Evolutionary conservation across 2,329 filamentous ascomycete species (phyloP).

Genomic region (Intubia oerlemansii): DNA sequence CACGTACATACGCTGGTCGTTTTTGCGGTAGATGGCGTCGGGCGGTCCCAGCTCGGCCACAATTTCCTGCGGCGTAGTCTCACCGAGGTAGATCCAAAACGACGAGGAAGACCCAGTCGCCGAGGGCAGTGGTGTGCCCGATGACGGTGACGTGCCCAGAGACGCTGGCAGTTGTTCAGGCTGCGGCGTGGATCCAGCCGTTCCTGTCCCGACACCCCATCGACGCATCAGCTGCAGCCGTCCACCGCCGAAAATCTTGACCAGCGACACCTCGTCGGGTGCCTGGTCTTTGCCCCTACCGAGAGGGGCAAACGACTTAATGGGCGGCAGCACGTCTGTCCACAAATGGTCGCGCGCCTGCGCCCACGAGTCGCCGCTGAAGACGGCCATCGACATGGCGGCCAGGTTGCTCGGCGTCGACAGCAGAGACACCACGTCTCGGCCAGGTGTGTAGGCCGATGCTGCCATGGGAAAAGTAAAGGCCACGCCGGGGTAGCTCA

Average conservation of each 20-base stretch:
- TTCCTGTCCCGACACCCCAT: too few species aligned
- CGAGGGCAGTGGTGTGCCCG: not conserved
- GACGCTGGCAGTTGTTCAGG: too few species aligned
- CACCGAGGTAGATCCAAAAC: conserved; percentile 55
- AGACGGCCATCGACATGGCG: conserved; percentile 76
- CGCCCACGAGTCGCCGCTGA: conserved; percentile 77
- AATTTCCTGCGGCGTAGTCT: conserved; percentile 82
- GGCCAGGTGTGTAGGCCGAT: conserved; percentile 50
- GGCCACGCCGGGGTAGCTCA: conserved; percentile 87
- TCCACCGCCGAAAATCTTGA: conserved; percentile 59
- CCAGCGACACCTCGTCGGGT: conserved; percentile 73
- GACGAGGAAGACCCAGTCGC: conserved; percentile 1
- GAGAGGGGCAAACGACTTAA: conserved; percentile 48
- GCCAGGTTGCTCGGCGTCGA: conserved; percentile 56
- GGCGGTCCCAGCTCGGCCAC: conserved; percentile 81
- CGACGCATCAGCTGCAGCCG: conserved; percentile 58
- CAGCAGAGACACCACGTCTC: conserved; percentile 71
- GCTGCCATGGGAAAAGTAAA: conserved; percentile 70
- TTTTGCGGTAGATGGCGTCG: conserved; percentile 83
- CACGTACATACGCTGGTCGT: conserved; percentile 72
- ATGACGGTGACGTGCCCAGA: not conserved
- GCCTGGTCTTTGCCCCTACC: conserved; percentile 55
- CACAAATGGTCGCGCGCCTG: conserved; percentile 60
- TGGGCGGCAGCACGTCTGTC: conserved; percentile 49
- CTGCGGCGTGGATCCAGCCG: too few species aligned